These are phyloP conservation scores for Chrysochromulina parva DNA, from an alignment of 78 protist genomes.

Conservation along the genomic window DNA sequence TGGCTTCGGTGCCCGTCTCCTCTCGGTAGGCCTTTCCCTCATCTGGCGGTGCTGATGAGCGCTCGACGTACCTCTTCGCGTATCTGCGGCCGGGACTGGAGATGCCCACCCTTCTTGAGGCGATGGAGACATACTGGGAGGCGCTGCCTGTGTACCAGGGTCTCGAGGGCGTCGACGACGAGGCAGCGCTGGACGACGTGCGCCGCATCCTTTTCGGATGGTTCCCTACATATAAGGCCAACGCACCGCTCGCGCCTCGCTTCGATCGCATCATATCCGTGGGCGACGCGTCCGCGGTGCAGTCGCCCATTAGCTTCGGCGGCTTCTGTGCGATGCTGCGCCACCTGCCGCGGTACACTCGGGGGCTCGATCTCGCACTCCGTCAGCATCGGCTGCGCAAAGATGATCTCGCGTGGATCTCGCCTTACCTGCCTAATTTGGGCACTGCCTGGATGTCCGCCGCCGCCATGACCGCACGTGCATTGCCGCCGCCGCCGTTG, in stretches of 20 bases:
- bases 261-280: not conserved
- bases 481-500: not conserved
- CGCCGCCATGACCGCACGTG: not conserved
- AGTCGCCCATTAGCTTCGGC: not conserved
- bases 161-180: not conserved
- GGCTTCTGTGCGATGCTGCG: conserved; percentile 2
- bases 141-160: not conserved
- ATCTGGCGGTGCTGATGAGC: not conserved
- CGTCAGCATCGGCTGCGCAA: not conserved
- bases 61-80: not conserved
- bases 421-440: not conserved
- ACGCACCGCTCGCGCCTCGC: not conserved
- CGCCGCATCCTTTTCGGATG: not conserved
- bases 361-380: not conserved
- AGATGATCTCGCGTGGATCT: not conserved
- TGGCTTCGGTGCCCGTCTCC: too few relatives aligned
- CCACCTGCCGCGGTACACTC: not conserved
- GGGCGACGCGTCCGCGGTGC: conserved; percentile 8
- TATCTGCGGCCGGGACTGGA: not conserved
- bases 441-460: not conserved
- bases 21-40: not conserved
- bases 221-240: not conserved
- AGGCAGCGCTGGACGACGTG: not conserved
- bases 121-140: not conserved
- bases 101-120: not conserved